A percentile compares a stretch with the other conserved stretches of the same genome.
These are phyloP conservation scores for Dothideomycetes sp. DNA, from an alignment of 2,329 filamentous ascomycete species.

Conservation along the genomic window DNA sequence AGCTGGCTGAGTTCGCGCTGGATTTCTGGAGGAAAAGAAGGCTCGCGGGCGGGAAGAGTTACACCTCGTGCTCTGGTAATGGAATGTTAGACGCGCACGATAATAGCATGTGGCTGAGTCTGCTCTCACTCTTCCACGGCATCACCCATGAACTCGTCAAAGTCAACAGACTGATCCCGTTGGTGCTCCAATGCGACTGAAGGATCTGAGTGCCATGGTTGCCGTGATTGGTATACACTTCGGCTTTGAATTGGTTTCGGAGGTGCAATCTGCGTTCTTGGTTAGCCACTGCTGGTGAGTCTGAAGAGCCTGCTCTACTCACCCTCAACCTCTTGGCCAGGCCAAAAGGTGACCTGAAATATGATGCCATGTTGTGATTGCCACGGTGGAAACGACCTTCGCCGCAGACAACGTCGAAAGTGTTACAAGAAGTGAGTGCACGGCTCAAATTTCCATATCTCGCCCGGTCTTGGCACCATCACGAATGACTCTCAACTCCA, in stretches of 20 bases:
- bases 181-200: slow-evolving; percentile 8
- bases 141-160: slow-evolving; percentile 11
- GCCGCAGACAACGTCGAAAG: no score
- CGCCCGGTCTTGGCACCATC: no score
- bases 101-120: neutral
- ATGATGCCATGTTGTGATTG: slow-evolving; percentile 30
- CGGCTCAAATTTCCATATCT: no score
- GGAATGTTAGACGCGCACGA: slow-evolving; percentile 9
- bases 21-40: slow-evolving; percentile 8
- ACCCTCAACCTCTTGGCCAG: slow-evolving; percentile 33
- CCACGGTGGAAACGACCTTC: neutral
- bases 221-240: slow-evolving; percentile 11
- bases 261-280: slow-evolving; percentile 9
- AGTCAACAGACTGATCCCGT: slow-evolving; percentile 8
- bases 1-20: slow-evolving; percentile 21
- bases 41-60: slow-evolving; percentile 11
- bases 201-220: slow-evolving; percentile 10
- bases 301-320: slow-evolving; percentile 3
- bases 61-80: slow-evolving; percentile 12
- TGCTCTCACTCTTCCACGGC: slow-evolving; percentile 8
- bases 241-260: slow-evolving; percentile 8
- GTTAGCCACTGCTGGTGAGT: neutral
- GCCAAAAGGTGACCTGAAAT: slow-evolving; percentile 31
- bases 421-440: no score
- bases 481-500: no score